Conservation (phyloP, 2,329 filamentous ascomycete genomes). For the Cladosporium sp. region DNA sequence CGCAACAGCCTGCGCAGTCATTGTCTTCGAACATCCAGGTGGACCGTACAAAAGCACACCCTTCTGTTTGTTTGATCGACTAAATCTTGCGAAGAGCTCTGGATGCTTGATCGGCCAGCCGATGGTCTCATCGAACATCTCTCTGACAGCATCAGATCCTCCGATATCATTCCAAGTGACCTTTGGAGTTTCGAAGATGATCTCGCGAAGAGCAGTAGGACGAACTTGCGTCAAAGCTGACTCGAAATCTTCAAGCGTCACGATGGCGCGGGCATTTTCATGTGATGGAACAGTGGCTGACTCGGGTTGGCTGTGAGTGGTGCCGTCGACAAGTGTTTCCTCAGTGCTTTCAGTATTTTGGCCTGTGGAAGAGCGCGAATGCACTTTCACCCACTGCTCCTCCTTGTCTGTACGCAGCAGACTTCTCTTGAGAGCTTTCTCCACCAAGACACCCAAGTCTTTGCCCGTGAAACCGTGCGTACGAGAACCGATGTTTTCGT, state of each 20-base stretch:
- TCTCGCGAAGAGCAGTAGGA: slow-evolving; percentile 82
- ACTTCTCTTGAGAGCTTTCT: slow-evolving; percentile 46
- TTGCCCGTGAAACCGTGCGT: slow-evolving; percentile 84
- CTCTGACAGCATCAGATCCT: slow-evolving; percentile 60
- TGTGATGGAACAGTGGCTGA: background rate
- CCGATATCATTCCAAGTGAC: slow-evolving; percentile 85
- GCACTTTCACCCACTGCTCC: slow-evolving; percentile 20
- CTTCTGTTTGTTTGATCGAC: slow-evolving; percentile 61
- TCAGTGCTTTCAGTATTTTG: background rate
- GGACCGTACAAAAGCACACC: slow-evolving; percentile 87
- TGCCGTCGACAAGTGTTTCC: slow-evolving; percentile 15
- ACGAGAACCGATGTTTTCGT: slow-evolving; percentile 59
- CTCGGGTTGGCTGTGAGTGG: background rate
- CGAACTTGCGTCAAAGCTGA: slow-evolving; percentile 64
- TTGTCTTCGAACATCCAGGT: slow-evolving; percentile 90
- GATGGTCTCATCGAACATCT: slow-evolving; percentile 53
- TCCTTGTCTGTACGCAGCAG: slow-evolving; percentile 30
- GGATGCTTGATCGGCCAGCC: slow-evolving; percentile 56
- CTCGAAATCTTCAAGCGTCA: slow-evolving; percentile 53
- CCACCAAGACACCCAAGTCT: slow-evolving; percentile 66
- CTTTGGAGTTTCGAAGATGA: slow-evolving; percentile 82
- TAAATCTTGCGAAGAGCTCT: slow-evolving; percentile 46
- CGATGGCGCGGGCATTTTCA: background rate
- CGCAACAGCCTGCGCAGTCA: slow-evolving; percentile 85
- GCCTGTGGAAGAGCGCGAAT: background rate